These are phyloP conservation scores for Rhizophagus prolifer DNA, from an alignment of 192 early-diverging fungal species.

Conservation along the genomic window DNA sequence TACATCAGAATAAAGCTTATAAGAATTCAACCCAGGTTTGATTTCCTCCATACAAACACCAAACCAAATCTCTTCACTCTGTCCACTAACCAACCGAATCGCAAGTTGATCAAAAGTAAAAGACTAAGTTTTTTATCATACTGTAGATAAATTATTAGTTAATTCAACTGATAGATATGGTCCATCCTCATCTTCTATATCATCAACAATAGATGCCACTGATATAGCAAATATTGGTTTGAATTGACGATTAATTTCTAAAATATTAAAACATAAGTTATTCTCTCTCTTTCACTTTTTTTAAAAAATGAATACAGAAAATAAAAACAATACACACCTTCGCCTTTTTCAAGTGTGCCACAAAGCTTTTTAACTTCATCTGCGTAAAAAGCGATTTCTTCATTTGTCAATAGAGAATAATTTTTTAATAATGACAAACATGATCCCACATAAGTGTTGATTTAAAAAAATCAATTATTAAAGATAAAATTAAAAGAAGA, in stretches of 20 bases:
- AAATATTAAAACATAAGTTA: constrained; percentile 18
- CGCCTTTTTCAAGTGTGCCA: constrained; percentile 32
- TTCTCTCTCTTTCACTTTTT: background rate
- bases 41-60: constrained; percentile 43
- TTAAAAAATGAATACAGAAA: background rate
- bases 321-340: background rate
- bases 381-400: constrained; percentile 45
- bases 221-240: constrained; percentile 55
- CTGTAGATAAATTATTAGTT: constrained; percentile 58
- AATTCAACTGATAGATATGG: constrained; percentile 53
- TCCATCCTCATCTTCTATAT: constrained; percentile 54
- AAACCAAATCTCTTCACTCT: constrained; percentile 55
- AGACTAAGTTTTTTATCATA: constrained; percentile 34
- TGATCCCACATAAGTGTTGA: constrained; percentile 40
- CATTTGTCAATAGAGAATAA: constrained; percentile 43
- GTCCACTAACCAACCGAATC: constrained; percentile 50
- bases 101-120: constrained; percentile 48
- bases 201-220: constrained; percentile 57
- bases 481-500: background rate
- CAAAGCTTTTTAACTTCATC: constrained; percentile 42
- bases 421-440: constrained; percentile 53
- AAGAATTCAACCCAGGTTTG: constrained; percentile 51
- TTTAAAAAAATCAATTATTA: background rate
- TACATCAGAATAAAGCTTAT: constrained; percentile 54
- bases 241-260: constrained; percentile 50